Base-by-base conservation (phyloP, 768 basidiomycete species). In the Podaxis mareebaensis region DNA sequence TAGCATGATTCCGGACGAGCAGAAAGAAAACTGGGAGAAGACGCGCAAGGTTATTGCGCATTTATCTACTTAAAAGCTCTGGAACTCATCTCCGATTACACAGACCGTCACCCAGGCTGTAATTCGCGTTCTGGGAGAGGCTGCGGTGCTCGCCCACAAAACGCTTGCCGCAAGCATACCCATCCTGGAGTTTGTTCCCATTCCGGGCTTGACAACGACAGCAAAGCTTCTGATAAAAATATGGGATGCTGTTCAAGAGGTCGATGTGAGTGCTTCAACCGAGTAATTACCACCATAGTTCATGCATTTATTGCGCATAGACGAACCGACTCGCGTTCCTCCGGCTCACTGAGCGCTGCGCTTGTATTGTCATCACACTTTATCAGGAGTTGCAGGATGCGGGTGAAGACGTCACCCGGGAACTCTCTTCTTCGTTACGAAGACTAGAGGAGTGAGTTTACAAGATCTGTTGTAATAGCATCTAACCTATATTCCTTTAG, bases 321-420 rank as follows among this genome's bases (percentile, higher is more conserved):
- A 84, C 83, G 66, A 91, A 92, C 65, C 80, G 88, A 17, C 75
- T 88, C 12, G 82, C 84, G 1, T 90, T 88, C 67, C 77, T 92
- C 30, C 86, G 89, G 10, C 79, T 93, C 7, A 89, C 89, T 0
- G 85, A 90, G 67, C 84, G 89, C 28, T 91, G 90, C 65, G 91
- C 91, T 0, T 84, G 84, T 13, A 81, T 88, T 17, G 79, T 92
- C 2, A 73, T 86, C n/a, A 81, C 83, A 11, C 81, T 93, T 4
- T 80, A 85, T 0, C 80, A 83, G 36, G 89, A 91, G 61, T 78
- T 92, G 1, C 67, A 76, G 2, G 81, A 85, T n/a, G 86, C 88
- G 0, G 88, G 88, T 0, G 76, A 78, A 56, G 67, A 74, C 1
- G 81, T 87, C 1, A 76, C 76, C 0, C 70, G 76, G 1, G 85